Conservation (phyloP, 176 grass and related monocot genomes). For the Lolium rigidum region DNA sequence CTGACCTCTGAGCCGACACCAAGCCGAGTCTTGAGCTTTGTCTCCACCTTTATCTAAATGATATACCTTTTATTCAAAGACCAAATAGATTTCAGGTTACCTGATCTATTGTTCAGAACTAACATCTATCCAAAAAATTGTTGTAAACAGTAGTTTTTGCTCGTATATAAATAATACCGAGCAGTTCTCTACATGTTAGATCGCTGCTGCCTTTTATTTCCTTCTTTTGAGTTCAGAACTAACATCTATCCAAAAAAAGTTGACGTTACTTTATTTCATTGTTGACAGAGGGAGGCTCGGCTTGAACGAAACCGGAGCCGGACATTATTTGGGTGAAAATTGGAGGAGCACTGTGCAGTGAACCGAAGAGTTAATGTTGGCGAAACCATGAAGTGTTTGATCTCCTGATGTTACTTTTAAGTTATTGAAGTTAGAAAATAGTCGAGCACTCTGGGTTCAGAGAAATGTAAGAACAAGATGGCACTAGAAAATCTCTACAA, state of each 20-base stretch:
- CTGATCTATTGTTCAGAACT: background rate
- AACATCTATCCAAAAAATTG: background rate
- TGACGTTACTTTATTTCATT: too few species aligned
- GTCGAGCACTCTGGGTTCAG: conserved; percentile 16
- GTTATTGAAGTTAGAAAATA: conserved; percentile 15
- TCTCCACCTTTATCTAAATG: background rate
- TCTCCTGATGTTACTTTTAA: conserved; percentile 28
- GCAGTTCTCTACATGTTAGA: background rate
- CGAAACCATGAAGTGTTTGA: background rate
- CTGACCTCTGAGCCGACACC: too few species aligned
- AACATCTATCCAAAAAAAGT: too few species aligned
- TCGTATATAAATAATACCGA: background rate
- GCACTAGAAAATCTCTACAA: background rate
- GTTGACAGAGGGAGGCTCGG: conserved; percentile 74
- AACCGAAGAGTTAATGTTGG: conserved; percentile 5
- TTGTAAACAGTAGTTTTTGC: background rate
- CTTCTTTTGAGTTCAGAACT: too few species aligned
- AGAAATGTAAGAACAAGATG: background rate
- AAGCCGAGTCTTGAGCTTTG: too few species aligned
- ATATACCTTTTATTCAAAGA: background rate
- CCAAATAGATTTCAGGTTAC: background rate
- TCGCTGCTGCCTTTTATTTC: too few species aligned
- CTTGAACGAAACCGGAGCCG: conserved; percentile 66
- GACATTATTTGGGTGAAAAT: conserved; percentile 59
- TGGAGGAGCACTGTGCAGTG: conserved; percentile 17